phyloP scores from a whole-genome alignment of 2,329 filamentous ascomycete species.

The Thermoascus crustaceus region DNA sequence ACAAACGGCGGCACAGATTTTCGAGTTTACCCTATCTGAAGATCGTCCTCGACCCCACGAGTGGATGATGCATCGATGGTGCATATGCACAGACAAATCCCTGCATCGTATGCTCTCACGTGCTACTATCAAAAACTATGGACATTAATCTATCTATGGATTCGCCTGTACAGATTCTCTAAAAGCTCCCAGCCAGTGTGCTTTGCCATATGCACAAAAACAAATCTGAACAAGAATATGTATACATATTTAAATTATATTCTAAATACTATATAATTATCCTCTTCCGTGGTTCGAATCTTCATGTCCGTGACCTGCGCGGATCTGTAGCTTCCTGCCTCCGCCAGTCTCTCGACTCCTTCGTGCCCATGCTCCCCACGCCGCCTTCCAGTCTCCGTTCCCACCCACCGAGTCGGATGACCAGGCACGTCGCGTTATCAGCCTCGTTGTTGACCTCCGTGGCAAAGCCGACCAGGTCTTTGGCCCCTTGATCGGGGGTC shows the following conservation, averaged over 20 bases:
- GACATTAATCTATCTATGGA: no score
- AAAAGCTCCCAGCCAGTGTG: no score
- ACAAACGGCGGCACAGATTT: no score
- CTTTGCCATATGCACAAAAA: no score
- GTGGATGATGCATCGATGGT: no score
- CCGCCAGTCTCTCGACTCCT: constrained; percentile 80
- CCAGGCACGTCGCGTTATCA: constrained; percentile 57
- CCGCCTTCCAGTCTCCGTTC: constrained; percentile 66
- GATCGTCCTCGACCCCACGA: no score
- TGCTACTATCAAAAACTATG: no score
- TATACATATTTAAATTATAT: constrained; percentile 11
- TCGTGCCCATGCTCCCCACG: constrained; percentile 79
- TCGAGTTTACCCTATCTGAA: no score
- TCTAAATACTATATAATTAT: constrained; percentile 13
- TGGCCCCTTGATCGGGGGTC: constrained; percentile 79
- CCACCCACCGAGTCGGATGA: constrained; percentile 57
- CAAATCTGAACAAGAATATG: no score
- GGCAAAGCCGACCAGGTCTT: constrained; percentile 73
- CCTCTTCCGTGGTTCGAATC: constrained; percentile 5
- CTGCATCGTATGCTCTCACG: no score
- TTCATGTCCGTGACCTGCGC: constrained; percentile 53
- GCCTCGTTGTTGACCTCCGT: constrained; percentile 67
- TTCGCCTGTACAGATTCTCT: no score
- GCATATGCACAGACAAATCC: no score
- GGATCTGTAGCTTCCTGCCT: constrained; percentile 74